These are phyloP conservation scores for Quillaja saponaria DNA, from an alignment of 306 rosid genomes.

Conservation along the genomic window DNA sequence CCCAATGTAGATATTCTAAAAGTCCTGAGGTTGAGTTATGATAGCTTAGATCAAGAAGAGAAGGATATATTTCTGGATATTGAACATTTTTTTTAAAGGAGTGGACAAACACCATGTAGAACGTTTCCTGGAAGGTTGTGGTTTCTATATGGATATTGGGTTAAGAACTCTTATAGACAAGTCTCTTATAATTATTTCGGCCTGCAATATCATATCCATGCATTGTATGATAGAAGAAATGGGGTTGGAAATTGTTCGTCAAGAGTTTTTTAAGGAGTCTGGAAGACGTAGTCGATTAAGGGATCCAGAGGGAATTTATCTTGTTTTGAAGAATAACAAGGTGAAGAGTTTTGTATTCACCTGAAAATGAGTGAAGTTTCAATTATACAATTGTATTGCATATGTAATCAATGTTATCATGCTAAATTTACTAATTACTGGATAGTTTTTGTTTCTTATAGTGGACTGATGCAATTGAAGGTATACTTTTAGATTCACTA, in stretches of 20 bases:
- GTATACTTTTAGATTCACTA: slow-evolving; percentile 26
- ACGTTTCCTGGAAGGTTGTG: slow-evolving; percentile 30
- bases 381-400: not conserved
- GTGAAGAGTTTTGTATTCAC: no score
- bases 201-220: not conserved
- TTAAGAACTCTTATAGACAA: slow-evolving; percentile 31
- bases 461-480: slow-evolving; percentile 34
- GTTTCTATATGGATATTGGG: slow-evolving; percentile 20
- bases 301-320: slow-evolving; percentile 14
- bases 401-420: not conserved
- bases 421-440: no score
- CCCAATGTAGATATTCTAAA: slow-evolving; percentile 12
- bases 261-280: slow-evolving; percentile 13
- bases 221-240: slow-evolving; percentile 37
- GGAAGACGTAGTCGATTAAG: not conserved
- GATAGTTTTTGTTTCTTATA: slow-evolving; percentile 11
- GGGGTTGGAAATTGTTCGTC: slow-evolving; percentile 26
- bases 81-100: slow-evolving; percentile 32
- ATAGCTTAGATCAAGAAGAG: slow-evolving; percentile 32
- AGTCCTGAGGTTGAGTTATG: slow-evolving; percentile 30
- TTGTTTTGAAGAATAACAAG: slow-evolving; percentile 19
- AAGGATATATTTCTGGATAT: slow-evolving; percentile 28
- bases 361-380: not conserved
- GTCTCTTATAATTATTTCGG: slow-evolving; percentile 17
- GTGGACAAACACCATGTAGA: not conserved